Evolutionary conservation across 129 eudicot species (phyloP), one percentile per base, ranked within the genome.

Genomic region (Heracleum sosnowskyi): DNA sequence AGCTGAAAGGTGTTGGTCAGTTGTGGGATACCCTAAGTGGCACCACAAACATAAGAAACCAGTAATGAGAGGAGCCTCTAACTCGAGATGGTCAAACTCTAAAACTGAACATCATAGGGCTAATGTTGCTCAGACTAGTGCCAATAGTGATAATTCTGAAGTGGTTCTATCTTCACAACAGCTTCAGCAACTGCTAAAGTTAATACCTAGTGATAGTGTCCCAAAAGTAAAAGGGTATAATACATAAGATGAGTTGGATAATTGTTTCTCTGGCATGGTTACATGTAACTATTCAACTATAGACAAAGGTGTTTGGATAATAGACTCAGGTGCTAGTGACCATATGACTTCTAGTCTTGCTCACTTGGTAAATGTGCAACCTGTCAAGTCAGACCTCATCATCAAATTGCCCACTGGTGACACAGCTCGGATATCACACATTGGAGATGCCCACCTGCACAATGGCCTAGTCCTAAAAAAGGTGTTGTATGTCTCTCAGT

Each of bases 161-260:
- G 60, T 51, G 9, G n/a, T 4, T 0, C 2, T 51, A 2, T 17
- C 60, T 0, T 26, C 5, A 5, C n/a, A 51, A 5, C 60, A 51
- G 1, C 26, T 51, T 0, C 60, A 51, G 5, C 60, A 51, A 20
- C 15, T 51, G 26, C n/a, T 51, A 1, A 17, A 51, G 1, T 18
- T 51, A 1, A 4, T 18, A 1, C 60, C 26, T 1, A 5, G 4
- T 18, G 1, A 1, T 4, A 4, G 11, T 49, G 7, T 0, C 0
- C 4, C 57, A 3, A 49, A 49, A 16, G 1, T 4, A 0, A 16
- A 49, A 4, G 57, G n/a, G n/a, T n/a, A n/a, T n/a, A n/a, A n/a
- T n/a, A n/a, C n/a, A n/a, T n/a, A 46, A 15, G 18, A 46, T 16
- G 53, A 46, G 20, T 15, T 46, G 4, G 53, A 46, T 10, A 17